These are phyloP conservation scores for Carex sylvatica DNA, from an alignment of 202 grass and related monocot species.

Conservation along the genomic window DNA sequence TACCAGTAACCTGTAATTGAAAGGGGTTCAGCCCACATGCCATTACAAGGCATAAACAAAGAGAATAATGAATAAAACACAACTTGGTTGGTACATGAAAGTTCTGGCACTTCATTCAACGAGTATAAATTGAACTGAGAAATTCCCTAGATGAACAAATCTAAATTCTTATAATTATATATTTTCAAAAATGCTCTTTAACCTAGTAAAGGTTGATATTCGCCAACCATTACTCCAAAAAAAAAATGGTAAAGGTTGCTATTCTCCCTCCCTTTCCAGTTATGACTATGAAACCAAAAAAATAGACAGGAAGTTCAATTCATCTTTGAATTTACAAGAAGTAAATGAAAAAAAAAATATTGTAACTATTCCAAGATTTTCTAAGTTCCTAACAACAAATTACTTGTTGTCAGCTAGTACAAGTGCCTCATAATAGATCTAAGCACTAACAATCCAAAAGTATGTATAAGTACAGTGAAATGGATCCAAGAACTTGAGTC, in stretches of 20 bases:
- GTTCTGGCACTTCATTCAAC: no score
- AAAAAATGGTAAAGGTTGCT: neutral
- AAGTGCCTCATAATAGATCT: neutral
- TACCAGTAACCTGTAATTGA: no score
- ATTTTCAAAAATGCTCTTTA: neutral
- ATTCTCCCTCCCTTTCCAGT: neutral
- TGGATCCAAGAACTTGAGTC: conserved; percentile 6
- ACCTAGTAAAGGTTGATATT: neutral
- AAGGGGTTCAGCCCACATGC: no score
- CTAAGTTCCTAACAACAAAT: neutral
- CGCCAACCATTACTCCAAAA: no score
- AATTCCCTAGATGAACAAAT: neutral
- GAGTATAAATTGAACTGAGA: no score
- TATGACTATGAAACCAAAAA: neutral
- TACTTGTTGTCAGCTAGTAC: neutral
- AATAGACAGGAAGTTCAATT: neutral
- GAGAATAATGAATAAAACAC: no score
- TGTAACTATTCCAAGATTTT: neutral
- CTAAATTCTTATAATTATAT: neutral
- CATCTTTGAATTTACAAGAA: neutral
- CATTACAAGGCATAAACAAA: no score
- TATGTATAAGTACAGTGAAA: neutral
- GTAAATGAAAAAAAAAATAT: neutral
- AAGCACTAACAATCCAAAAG: neutral
- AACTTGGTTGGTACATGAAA: no score